phyloP scores from a whole-genome alignment of 208 protist species.

The Angomonas desouzai region DNA sequence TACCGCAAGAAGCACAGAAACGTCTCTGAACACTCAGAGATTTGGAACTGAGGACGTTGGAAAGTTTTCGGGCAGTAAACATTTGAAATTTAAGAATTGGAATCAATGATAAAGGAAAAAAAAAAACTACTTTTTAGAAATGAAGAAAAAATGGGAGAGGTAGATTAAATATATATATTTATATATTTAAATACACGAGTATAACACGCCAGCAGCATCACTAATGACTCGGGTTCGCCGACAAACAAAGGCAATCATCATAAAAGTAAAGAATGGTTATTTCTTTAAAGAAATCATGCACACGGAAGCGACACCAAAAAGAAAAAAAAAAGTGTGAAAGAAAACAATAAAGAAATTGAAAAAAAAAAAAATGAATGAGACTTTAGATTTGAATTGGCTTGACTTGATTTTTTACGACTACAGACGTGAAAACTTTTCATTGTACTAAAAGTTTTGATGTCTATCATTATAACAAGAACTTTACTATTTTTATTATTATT shows the following conservation, averaged over 20 bases:
- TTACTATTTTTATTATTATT: no score
- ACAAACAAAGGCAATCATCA: no score
- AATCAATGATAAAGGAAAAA: constrained; percentile 15
- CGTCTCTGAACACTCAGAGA: background rate
- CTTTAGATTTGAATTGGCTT: background rate
- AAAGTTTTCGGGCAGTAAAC: background rate
- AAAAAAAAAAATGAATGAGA: constrained; percentile 14
- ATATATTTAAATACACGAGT: no score
- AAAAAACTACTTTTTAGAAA: constrained; percentile 8
- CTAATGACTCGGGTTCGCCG: no score
- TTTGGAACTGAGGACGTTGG: background rate
- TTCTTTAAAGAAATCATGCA: no score
- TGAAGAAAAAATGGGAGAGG: constrained; percentile 3
- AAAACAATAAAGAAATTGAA: constrained; percentile 11
- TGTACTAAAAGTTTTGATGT: no score
- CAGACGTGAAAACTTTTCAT: no score
- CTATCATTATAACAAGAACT: no score
- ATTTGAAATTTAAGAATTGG: background rate
- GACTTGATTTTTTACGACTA: background rate
- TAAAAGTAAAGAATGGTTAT: no score
- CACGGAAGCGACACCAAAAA: background rate
- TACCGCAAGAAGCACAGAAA: background rate
- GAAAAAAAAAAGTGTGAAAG: background rate
- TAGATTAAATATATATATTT: no score
- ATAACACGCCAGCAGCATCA: no score